Evolutionary conservation across 345 rosid genomes (phyloP), one percentile per base, ranked within the genome.

Genomic region (Syzygium aqueum): DNA sequence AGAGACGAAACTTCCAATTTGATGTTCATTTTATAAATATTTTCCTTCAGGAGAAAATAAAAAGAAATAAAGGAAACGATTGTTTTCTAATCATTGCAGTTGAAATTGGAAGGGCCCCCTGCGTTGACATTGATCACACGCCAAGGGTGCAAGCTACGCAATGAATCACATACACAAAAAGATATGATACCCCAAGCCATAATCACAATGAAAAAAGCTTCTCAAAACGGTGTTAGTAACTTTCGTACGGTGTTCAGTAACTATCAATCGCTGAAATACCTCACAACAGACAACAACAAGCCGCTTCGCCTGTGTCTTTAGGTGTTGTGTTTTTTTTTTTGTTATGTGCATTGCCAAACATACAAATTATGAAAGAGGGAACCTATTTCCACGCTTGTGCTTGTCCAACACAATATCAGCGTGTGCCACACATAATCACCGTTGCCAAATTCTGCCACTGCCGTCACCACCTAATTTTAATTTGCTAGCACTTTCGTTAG

Each of bases 401-500:
- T 27, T 0, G 30, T 59, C 30, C 65, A 25, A 5, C 65, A 11
- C 65, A 25, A 57, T 25, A 0, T 57, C 3, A 6, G 1, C 11
- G 11, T 25, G 65, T 11, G 65, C 65, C 25, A 25, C 25, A 25
- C 65, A 57, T 25, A 57, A 14, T 57, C 65, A 25, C 11, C 15
- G 65, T 57, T 57, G 65, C 3, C 65, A 57, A 49, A 1, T 57
- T 57, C 15, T 0, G 3, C 65, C 65, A 57, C 3, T 1, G 65
- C 15, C 65, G 5, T 25, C 65, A 11, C 5, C 28, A 3, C 25
- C 28, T 57, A 2, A 57, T 4, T 8, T 57, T 57, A 2, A 57
- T 57, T 57, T 57, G 65, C 65, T 3, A 57, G n/a, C 63, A 23
- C 28, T 27, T 59, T 59, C 16, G 16, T 59, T 30, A 12, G 28